Evolutionary conservation across 2,329 filamentous ascomycete species (phyloP).

Genomic region (Ampelomyces quisqualis): DNA sequence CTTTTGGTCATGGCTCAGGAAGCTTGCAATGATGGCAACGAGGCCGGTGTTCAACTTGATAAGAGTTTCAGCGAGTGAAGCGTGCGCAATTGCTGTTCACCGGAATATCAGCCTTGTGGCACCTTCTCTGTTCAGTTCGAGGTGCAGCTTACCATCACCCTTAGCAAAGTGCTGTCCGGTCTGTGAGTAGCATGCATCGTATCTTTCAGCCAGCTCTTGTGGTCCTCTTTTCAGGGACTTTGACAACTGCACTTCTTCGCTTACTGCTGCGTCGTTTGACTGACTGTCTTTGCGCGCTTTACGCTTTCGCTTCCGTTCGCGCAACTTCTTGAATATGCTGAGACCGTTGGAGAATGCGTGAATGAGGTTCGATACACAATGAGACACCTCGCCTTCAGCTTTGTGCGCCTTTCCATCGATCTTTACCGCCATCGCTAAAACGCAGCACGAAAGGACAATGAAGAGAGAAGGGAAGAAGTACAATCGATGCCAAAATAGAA

Average conservation of each 20-base stretch:
- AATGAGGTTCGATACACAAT: constrained; percentile 46
- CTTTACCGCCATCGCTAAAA: constrained; percentile 28
- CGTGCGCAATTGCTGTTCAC: constrained; percentile 47
- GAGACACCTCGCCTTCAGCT: constrained; percentile 31
- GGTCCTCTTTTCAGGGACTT: constrained; percentile 46
- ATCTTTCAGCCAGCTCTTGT: constrained; percentile 47
- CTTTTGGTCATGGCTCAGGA: constrained; percentile 43
- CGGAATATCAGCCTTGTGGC: not conserved
- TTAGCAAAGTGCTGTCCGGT: constrained; percentile 45
- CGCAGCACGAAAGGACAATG: constrained; percentile 8
- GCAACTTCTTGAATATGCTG: constrained; percentile 48
- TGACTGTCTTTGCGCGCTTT: constrained; percentile 29
- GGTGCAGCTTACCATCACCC: constrained; percentile 46
- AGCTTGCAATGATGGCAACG: constrained; percentile 49
- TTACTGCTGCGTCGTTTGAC: constrained; percentile 21
- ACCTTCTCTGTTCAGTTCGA: not conserved
- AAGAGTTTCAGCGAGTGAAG: constrained; percentile 49
- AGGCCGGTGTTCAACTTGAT: constrained; percentile 52
- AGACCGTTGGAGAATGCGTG: constrained; percentile 49
- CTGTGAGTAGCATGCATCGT: constrained; percentile 42
- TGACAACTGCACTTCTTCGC: constrained; percentile 43
- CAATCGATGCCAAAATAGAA: constrained; percentile 17
- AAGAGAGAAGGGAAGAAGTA: constrained; percentile 9
- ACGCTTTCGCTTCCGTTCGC: constrained; percentile 36
- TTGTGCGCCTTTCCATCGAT: constrained; percentile 19